Base-by-base conservation (phyloP, 495 filamentous ascomycete genomes). In the Trichoderma orchidacearum region DNA sequence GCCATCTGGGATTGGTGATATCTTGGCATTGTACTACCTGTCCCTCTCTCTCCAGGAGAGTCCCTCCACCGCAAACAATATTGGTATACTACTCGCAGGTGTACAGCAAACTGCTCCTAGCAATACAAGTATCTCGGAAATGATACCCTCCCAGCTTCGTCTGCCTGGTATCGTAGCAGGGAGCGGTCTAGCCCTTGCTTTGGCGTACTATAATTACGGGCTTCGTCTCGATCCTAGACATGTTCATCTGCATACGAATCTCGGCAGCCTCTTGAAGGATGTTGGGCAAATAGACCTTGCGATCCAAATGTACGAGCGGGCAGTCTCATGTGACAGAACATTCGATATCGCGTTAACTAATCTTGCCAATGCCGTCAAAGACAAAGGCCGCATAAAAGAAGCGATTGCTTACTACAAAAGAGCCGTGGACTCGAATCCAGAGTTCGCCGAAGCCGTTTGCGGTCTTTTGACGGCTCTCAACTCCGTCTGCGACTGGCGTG, bases 331-430 rank as follows among this genome's bases (percentile, higher is more conserved):
- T 66, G 93, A 99, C 66, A 80, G 80, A 13, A 87, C 84, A 30
- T 99, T 99, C 63, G 93, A 99, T 61, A 97, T 99, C 62, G 93
- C 94, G 3, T 75, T 99, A 51, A 95, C 93, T 30, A 99, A 99
- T 65, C 75, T 99, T 54, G 93, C 93, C 28, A 99, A 99, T 70
- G 93, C 93, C 0, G 93, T 99, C 51, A 99, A 97, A 70, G 93
- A 99, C 67, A 87, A 94, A 65, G 94, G 94, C 11, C 80, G 85
- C 45, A 87, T 96, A 58, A 88, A 81, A 56, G 93, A 99, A 60
- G 94, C 93, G 5, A 96, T 99, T 53, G 70, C 70, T 17, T 97
- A 94, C 67, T 99, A 99, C 73, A 85, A 80, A 60, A 82, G 91
- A 58, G 93, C 93, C 30, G 93, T 99, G 51, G 77, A 80, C 48